A percentile compares a stretch with the other conserved stretches of the same genome.
phyloP scores from a whole-genome alignment of 495 filamentous ascomycete species.

The Neohortaea acidophila region DNA sequence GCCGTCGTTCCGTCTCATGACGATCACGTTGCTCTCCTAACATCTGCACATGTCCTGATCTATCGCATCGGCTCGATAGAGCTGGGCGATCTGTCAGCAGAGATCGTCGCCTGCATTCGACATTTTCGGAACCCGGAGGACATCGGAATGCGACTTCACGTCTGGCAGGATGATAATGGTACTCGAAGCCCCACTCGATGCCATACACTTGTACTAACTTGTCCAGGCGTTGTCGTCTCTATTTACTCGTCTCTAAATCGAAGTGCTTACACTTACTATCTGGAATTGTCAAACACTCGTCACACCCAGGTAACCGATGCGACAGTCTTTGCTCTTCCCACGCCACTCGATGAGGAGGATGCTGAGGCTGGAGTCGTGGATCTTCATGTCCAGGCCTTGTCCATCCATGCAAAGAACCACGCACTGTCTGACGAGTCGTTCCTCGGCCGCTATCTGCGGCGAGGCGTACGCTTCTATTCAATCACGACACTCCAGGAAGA shows the following conservation, averaged over 20 bases:
- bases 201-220: background rate
- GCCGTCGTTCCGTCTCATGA: conserved; percentile 11
- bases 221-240: background rate
- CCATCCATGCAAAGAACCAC: no score
- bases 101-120: conserved; percentile 27
- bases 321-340: background rate
- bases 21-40: conserved; percentile 22
- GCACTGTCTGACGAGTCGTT: no score
- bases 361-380: background rate
- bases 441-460: conserved; percentile 2
- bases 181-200: background rate
- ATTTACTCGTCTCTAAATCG: background rate
- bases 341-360: background rate
- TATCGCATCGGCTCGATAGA: conserved; percentile 14
- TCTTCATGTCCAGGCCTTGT: no score
- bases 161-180: background rate
- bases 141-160: conserved; percentile 6
- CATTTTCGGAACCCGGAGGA: conserved; percentile 32
- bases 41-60: conserved; percentile 20
- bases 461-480: conserved; percentile 16
- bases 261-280: background rate
- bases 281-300: background rate
- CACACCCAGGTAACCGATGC: background rate
- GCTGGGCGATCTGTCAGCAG: conserved; percentile 14
- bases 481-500: conserved; percentile 11